Evolutionary conservation across 305 asterid genomes (phyloP).

Genomic region (Stenogyne calaminthoides): DNA sequence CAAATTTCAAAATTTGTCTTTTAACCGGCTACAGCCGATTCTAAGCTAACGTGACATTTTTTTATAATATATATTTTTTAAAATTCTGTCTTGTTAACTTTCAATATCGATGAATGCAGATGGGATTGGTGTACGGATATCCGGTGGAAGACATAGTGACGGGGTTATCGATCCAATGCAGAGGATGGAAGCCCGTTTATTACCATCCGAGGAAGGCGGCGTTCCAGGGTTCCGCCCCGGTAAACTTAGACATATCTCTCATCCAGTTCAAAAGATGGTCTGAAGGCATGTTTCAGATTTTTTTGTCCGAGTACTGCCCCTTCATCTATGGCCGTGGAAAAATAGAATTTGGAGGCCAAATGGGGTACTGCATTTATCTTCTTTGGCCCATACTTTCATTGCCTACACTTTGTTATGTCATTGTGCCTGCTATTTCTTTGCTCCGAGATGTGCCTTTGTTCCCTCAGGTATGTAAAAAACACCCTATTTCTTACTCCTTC

Average conservation of each 20-base stretch:
- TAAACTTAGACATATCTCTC: conserved; percentile 58
- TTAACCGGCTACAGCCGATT: too few species aligned
- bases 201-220: conserved; percentile 60
- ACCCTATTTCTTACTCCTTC: not conserved
- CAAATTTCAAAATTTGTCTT: too few species aligned
- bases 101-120: conserved; percentile 42
- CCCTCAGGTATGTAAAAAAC: conserved; percentile 54
- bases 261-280: conserved; percentile 86
- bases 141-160: conserved; percentile 83
- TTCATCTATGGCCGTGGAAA: conserved; percentile 61
- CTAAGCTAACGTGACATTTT: too few species aligned
- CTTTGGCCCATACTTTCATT: conserved; percentile 69
- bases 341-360: conserved; percentile 64
- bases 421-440: conserved; percentile 53
- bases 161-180: conserved; percentile 77
- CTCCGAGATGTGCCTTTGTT: conserved; percentile 58
- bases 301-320: conserved; percentile 76
- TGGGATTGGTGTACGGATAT: conserved; percentile 81
- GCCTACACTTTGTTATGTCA: conserved; percentile 53
- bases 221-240: conserved; percentile 68
- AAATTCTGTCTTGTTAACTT: too few species aligned
- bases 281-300: conserved; percentile 77
- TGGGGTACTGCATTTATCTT: conserved; percentile 79
- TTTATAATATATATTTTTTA: too few species aligned
- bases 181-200: conserved; percentile 81